Percentiles rank a stretch among this genome's conserved stretches.
Evolutionary conservation across 306 rosid species (phyloP).

Genomic region (Citrullus colocynthis): DNA sequence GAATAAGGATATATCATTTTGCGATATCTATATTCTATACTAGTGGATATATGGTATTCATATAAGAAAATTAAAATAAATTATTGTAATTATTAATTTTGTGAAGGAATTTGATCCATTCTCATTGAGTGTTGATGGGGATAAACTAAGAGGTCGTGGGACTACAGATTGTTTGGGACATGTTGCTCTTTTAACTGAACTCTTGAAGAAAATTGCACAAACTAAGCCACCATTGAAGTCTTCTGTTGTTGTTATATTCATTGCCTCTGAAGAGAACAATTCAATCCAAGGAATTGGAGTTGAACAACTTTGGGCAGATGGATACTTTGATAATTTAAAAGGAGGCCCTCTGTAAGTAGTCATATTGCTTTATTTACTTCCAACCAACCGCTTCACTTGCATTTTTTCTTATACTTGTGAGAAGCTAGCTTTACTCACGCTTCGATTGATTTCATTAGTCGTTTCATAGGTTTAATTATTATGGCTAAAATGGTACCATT

Average conservation of each 20-base stretch:
- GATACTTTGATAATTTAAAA: slow-evolving; percentile 52
- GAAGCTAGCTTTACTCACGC: too few species aligned
- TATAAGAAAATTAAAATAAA: too few species aligned
- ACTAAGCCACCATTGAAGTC: slow-evolving; percentile 56
- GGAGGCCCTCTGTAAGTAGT: slow-evolving; percentile 70
- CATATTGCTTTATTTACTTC: not conserved
- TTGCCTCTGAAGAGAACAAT: slow-evolving; percentile 87
- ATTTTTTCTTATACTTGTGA: too few species aligned
- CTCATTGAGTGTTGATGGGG: slow-evolving; percentile 68
- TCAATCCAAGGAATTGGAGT: slow-evolving; percentile 71
- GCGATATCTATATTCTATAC: too few species aligned
- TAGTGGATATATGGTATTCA: too few species aligned
- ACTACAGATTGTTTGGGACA: slow-evolving; percentile 95
- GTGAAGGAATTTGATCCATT: slow-evolving; percentile 91
- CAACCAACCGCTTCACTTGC: not conserved
- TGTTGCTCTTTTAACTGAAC: slow-evolving; percentile 76
- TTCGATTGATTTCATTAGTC: too few species aligned
- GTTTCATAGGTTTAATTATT: too few species aligned
- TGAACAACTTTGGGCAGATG: slow-evolving; percentile 70
- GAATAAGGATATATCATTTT: too few species aligned
- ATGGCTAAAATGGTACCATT: too few species aligned
- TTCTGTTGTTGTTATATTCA: slow-evolving; percentile 75
- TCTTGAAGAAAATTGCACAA: slow-evolving; percentile 67
- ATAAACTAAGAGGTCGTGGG: slow-evolving; percentile 84
- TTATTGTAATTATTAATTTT: too few species aligned